phyloP scores from a whole-genome alignment of 139 green algal species.

The Volvox africanus region DNA sequence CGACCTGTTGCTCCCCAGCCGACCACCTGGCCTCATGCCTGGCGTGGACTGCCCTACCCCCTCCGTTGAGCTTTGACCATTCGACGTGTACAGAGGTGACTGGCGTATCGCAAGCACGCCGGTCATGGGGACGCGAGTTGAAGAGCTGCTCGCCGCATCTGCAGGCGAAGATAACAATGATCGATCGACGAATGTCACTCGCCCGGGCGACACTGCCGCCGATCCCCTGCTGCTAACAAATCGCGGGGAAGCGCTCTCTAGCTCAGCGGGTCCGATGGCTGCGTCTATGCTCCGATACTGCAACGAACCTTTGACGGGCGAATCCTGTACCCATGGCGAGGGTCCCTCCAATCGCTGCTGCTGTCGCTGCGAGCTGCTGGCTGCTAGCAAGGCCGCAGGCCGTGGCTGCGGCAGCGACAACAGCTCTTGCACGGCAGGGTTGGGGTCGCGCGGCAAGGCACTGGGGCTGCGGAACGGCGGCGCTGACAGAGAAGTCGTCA shows the following conservation, averaged over 20 bases:
- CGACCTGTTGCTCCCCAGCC: not conserved
- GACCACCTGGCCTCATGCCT: no score
- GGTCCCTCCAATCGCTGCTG: not conserved
- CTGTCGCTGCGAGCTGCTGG: not conserved
- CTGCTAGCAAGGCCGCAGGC: not conserved
- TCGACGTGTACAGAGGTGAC: not conserved
- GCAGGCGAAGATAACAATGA: not conserved
- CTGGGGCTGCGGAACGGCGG: constrained; percentile 1
- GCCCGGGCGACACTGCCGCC: not conserved
- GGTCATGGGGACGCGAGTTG: no score
- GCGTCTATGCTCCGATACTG: not conserved
- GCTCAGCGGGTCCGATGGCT: no score
- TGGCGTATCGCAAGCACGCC: not conserved
- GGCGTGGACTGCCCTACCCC: no score
- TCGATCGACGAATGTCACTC: constrained; percentile 25
- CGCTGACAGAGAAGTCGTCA: not conserved
- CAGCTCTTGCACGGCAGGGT: constrained; percentile 41
- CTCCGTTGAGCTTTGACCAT: no score
- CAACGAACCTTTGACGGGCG: not conserved
- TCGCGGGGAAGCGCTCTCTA: not conserved
- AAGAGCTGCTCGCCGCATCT: not conserved
- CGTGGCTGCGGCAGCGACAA: constrained; percentile 32
- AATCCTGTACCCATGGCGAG: not conserved
- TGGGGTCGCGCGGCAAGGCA: constrained; percentile 26
- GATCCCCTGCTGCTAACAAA: not conserved